phyloP scores from a whole-genome alignment of 2,329 filamentous ascomycete species.

The Penicillium sp. region DNA sequence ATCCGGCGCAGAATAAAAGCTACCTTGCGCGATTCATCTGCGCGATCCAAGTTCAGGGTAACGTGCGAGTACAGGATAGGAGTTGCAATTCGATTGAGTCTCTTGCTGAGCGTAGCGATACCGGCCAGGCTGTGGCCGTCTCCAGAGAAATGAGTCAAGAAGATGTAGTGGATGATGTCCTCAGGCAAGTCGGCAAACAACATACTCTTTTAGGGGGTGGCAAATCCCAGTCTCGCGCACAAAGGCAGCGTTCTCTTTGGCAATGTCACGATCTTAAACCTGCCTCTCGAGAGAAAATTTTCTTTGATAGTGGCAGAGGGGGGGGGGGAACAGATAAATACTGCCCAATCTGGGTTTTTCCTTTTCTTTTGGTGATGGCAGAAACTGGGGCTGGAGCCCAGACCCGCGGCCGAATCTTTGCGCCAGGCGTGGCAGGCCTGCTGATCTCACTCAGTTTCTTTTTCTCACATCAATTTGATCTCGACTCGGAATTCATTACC shows the following conservation, averaged over 20 bases:
- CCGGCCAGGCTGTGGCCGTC: constrained; percentile 3
- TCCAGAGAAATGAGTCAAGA: constrained; percentile 1
- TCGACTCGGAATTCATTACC: neutral
- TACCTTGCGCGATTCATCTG: constrained; percentile 16
- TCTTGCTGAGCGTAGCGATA: constrained; percentile 7
- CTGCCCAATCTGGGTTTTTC: neutral
- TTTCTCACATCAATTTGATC: neutral
- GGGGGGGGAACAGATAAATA: neutral
- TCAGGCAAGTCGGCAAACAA: constrained; percentile 12
- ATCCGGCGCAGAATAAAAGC: neutral
- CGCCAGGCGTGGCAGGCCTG: too few relatives aligned
- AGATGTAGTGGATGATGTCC: constrained; percentile 9
- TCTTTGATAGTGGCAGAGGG: neutral
- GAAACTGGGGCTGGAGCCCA: neutral
- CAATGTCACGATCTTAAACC: neutral
- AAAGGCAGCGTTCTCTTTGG: neutral
- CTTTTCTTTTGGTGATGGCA: neutral
- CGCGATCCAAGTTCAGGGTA: neutral
- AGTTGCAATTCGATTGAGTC: constrained; percentile 6
- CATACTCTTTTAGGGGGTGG: constrained; percentile 10
- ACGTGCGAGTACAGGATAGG: constrained; percentile 14
- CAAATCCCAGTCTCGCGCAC: neutral
- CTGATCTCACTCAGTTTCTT: neutral
- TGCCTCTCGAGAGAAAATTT: neutral
- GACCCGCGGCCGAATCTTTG: neutral